Conservation (phyloP, 2,329 filamentous ascomycete genomes). For the Monilinia aucupariae region DNA sequence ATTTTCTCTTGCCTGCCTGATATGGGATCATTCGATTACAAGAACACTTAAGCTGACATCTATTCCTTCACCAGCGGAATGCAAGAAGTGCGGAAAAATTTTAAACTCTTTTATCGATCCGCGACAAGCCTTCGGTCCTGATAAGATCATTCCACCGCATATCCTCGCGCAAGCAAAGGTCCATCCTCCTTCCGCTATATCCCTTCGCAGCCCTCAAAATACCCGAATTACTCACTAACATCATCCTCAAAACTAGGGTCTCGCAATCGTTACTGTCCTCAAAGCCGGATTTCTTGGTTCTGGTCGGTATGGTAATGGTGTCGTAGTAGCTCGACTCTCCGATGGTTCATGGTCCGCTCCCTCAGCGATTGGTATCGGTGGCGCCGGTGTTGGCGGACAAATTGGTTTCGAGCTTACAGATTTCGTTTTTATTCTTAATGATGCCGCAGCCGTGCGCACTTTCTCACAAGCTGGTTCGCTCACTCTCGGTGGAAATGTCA, state of each 20-base stretch:
- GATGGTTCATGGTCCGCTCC: conserved; percentile 79
- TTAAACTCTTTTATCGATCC: conserved; percentile 92
- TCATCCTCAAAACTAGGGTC: conserved; percentile 47
- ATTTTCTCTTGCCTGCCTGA: conserved; percentile 18
- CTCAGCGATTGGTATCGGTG: conserved; percentile 72
- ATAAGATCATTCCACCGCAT: conserved; percentile 91
- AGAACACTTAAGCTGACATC: conserved; percentile 16
- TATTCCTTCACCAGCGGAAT: conserved; percentile 64
- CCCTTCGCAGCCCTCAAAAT: background rate
- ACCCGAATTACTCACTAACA: background rate
- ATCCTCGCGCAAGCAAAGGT: conserved; percentile 90
- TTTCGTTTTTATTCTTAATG: conserved; percentile 98
- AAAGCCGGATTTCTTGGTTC: conserved; percentile 84
- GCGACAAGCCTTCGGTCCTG: conserved; percentile 85
- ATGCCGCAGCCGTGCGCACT: conserved; percentile 79
- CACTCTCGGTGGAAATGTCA: conserved; percentile 93
- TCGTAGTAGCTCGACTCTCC: conserved; percentile 72
- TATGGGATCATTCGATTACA: background rate
- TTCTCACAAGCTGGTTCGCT: conserved; percentile 90
- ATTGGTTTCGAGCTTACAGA: conserved; percentile 85
- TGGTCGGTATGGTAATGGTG: conserved; percentile 72
- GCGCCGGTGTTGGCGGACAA: conserved; percentile 78
- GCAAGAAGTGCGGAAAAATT: conserved; percentile 95
- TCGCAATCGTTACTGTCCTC: conserved; percentile 79
- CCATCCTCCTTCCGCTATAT: conserved; percentile 22